Percentiles rank a stretch among this genome's conserved stretches.
These are phyloP conservation scores for Penicillium paxilli DNA, from an alignment of 495 filamentous ascomycete species.

Conservation along the genomic window DNA sequence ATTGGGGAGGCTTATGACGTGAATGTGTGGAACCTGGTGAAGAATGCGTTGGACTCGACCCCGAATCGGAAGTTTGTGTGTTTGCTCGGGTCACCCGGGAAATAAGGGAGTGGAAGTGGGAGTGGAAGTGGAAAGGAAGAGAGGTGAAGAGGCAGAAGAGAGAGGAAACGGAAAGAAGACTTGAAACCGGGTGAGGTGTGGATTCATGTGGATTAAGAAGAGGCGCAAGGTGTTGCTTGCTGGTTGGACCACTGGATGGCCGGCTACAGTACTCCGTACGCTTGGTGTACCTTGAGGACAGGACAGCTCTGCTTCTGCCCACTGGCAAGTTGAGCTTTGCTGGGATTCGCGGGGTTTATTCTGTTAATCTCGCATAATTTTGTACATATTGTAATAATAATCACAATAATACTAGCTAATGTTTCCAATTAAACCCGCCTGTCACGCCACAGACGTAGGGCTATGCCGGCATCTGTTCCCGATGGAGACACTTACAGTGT, in stretches of 20 bases:
- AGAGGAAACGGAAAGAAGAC: background rate
- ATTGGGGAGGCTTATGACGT: constrained; percentile 54
- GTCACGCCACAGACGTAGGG: background rate
- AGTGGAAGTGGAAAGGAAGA: background rate
- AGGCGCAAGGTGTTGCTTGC: no score
- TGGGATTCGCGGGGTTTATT: no score
- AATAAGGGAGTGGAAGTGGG: constrained; percentile 9
- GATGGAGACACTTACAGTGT: no score
- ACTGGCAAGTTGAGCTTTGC: no score
- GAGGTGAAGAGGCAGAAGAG: background rate
- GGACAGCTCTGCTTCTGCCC: no score
- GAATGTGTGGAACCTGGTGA: constrained; percentile 55
- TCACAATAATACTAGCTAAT: background rate
- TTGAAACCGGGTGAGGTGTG: background rate
- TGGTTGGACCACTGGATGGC: no score
- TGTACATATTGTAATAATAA: background rate
- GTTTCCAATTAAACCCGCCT: no score
- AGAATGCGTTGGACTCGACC: constrained; percentile 47
- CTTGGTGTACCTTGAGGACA: no score
- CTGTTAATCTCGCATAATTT: background rate
- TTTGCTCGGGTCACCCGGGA: constrained; percentile 38
- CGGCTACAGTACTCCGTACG: background rate
- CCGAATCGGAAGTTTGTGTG: constrained; percentile 37
- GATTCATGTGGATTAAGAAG: background rate
- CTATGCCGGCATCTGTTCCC: no score